Evolutionary conservation across 2,329 filamentous ascomycete species (phyloP), one percentile per base, ranked within the genome.

Genomic region (Claviceps paspali): DNA sequence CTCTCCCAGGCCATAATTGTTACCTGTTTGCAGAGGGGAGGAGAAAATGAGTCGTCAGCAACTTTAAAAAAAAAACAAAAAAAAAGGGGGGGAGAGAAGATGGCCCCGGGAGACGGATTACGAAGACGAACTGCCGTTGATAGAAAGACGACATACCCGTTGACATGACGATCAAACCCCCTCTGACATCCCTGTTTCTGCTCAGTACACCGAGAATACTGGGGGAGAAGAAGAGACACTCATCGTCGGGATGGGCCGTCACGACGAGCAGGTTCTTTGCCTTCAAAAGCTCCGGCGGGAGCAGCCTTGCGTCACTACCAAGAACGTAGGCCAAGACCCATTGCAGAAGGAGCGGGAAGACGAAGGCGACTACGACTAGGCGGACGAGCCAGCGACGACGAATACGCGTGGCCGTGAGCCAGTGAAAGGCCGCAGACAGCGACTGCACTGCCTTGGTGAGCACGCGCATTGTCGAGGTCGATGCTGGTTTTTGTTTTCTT

Each of bases 191-290:
- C 30, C 33, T 49, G 34, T 53, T 52, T n/a, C 51, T 38, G 29
- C 51, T 50, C 32, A 56, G 42, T 7, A 55, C 43, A 21, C 52
- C 53, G 24, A 56, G 34, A 6, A 55, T 52, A 38, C 45, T 52
- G 3, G 53, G 53, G 4, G 53, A 40, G 30, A 55, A 55, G 38
- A 55, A 56, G 5, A 55, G 48, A 21, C 52, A 56, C 43, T 67
- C 67, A 6, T 60, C 57, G 24, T 57, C 58, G 11, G 52, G 52
- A 29, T 60, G 57, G 2, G 59, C 57, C 10, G 58, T 61, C 10
- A 62, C 55, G 23, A 61, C 47, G 18, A 62, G 41, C 4, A 61
- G 42, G 42, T 53, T 60, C 29, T 50, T 53, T 11, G 57, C 52
- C 34, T 42, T 41, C 10, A 52, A 49, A 14, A 62, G 51, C 29